Conservation (phyloP, 805 yeast genomes). For the Pichia phayaonensis region DNA sequence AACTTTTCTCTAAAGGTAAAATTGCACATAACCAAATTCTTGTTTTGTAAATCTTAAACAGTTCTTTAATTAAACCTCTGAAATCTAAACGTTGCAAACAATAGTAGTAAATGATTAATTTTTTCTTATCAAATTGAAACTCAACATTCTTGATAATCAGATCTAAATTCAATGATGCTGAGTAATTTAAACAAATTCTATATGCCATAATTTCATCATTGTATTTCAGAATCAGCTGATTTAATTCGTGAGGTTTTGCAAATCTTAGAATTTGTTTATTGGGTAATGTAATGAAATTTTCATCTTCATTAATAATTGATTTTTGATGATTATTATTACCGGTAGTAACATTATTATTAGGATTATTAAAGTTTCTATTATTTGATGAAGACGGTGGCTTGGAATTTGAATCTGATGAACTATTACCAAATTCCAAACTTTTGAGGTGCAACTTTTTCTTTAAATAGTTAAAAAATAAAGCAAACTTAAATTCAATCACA, state of each 20-base stretch:
- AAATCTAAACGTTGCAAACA: constrained; percentile 65
- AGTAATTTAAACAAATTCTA: constrained; percentile 49
- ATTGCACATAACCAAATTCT: constrained; percentile 83
- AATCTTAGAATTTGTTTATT: constrained; percentile 71
- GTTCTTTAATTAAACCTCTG: constrained; percentile 62
- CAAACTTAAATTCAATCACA: constrained; percentile 50
- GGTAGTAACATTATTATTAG: constrained; percentile 9
- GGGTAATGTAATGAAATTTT: constrained; percentile 61
- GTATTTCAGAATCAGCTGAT: constrained; percentile 53
- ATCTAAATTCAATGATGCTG: constrained; percentile 32
- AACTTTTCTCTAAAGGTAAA: constrained; percentile 31
- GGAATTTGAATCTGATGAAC: constrained; percentile 12
- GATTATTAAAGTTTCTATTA: constrained; percentile 15
- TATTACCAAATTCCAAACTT: constrained; percentile 34
- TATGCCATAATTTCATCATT: constrained; percentile 68
- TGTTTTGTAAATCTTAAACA: constrained; percentile 69
- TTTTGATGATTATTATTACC: constrained; percentile 14
- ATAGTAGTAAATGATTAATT: constrained; percentile 63
- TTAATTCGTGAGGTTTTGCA: constrained; percentile 65
- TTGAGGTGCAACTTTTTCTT: constrained; percentile 66
- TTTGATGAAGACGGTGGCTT: neutral
- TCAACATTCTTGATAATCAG: constrained; percentile 67
- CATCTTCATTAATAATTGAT: constrained; percentile 42
- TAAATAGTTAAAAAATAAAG: constrained; percentile 63
- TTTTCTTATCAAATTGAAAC: constrained; percentile 75